These are phyloP conservation scores for Tillandsia fasciculata DNA, from an alignment of 176 grass and related monocot genomes.

Conservation along the genomic window DNA sequence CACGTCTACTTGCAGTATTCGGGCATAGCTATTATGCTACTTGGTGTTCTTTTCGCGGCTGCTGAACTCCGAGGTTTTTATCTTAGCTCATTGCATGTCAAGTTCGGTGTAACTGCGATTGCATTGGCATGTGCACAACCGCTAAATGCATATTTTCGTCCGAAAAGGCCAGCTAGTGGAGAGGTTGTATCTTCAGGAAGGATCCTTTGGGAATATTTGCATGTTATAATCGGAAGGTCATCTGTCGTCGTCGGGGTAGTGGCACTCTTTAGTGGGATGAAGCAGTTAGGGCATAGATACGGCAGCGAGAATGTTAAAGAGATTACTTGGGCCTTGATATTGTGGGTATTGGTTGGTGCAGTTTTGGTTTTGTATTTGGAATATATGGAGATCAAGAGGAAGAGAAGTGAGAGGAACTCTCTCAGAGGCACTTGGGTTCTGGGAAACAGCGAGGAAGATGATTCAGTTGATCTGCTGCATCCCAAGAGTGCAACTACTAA, in stretches of 20 bases:
- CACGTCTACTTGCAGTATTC: constrained; percentile 84
- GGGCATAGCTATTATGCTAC: constrained; percentile 62
- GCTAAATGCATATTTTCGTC: constrained; percentile 70
- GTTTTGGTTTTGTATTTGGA: constrained; percentile 62
- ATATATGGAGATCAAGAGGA: constrained; percentile 53
- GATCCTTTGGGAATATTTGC: constrained; percentile 73
- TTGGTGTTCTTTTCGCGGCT: constrained; percentile 70
- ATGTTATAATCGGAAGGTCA: constrained; percentile 74
- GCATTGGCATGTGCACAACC: constrained; percentile 54
- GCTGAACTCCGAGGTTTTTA: constrained; percentile 58
- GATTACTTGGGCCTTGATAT: constrained; percentile 68
- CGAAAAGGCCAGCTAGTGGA: constrained; percentile 40
- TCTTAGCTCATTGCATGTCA: constrained; percentile 60
- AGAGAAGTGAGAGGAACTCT: constrained; percentile 21
- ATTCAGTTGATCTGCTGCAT: constrained; percentile 76
- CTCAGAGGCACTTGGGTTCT: constrained; percentile 57
- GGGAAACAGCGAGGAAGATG: constrained; percentile 74
- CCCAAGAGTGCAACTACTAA: constrained; percentile 34
- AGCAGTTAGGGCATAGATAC: constrained; percentile 72
- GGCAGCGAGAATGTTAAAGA: constrained; percentile 79
- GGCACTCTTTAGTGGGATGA: constrained; percentile 75
- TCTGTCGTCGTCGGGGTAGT: constrained; percentile 51
- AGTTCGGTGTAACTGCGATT: constrained; percentile 70
- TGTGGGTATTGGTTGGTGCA: constrained; percentile 57
- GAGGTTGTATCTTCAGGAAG: constrained; percentile 39